phyloP scores from a whole-genome alignment of 1,284 basidiomycete species.

The Singerocomus rubriflavus region DNA sequence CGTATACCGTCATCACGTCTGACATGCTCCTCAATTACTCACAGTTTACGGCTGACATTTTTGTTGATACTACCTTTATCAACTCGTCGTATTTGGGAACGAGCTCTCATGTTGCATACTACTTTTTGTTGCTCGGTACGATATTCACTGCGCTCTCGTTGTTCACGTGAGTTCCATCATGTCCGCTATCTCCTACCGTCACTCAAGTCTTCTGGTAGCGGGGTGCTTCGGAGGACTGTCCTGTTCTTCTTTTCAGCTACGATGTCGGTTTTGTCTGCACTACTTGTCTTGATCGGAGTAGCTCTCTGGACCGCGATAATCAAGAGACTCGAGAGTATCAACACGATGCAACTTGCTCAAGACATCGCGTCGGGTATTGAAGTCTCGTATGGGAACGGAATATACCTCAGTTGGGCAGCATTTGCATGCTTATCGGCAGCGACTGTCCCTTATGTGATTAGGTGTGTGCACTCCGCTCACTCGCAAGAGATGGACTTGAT shows the following conservation, averaged over 20 bases:
- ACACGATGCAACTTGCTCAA: slow-evolving; percentile 45
- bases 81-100: slow-evolving; percentile 61
- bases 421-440: slow-evolving; percentile 63
- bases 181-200: slow-evolving; percentile 4
- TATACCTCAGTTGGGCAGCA: slow-evolving; percentile 68
- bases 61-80: slow-evolving; percentile 53
- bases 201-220: slow-evolving; percentile 40
- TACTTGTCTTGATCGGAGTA: slow-evolving; percentile 65
- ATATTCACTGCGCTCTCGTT: slow-evolving; percentile 63
- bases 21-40: slow-evolving; percentile 68
- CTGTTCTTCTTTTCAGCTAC: slow-evolving; percentile 67
- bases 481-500: slow-evolving; percentile 9
- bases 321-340: slow-evolving; percentile 59
- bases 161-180: slow-evolving; percentile 43
- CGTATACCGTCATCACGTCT: slow-evolving; percentile 55
- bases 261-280: slow-evolving; percentile 56
- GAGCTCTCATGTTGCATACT: slow-evolving; percentile 68
- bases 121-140: slow-evolving; percentile 69
- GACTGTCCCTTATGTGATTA: slow-evolving; percentile 70
- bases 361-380: slow-evolving; percentile 55
- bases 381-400: slow-evolving; percentile 56
- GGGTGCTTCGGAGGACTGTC: slow-evolving; percentile 59
- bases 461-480: slow-evolving; percentile 36
- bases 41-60: slow-evolving; percentile 51
- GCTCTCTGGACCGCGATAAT: slow-evolving; percentile 76